Evolutionary conservation across 441 rosid species (phyloP), one percentile per base, ranked within the genome.

Genomic region (Erodium chrysanthum): DNA sequence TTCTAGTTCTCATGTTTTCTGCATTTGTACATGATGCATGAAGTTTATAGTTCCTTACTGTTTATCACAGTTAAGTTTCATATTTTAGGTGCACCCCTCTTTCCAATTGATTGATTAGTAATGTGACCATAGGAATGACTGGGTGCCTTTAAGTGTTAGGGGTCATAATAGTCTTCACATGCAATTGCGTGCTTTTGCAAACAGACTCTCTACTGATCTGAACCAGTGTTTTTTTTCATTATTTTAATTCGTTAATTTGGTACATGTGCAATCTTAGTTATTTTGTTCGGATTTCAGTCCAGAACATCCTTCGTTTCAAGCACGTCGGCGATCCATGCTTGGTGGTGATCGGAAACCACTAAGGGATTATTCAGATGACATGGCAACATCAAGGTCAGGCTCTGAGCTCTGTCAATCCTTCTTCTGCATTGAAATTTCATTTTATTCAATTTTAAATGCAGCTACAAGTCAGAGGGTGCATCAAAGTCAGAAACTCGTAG

Each of bases 301-400:
- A 37, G 42, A 37, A 9, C 42, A 37, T 37, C 42, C 42, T 37
- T 37, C 42, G 7, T 37, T 87, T 64, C 91, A 86, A 79, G 84
- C 84, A 70, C 98, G 91, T 70, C 90, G 90, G 66, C 84, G 88
- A 72, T 95, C 98, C 73, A 87, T 88, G 86, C 85, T 95, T 71
- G 85, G 98, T 65, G 98, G 98, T 52, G 90, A 92, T 69, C 81
- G 83, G 75, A 88, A 85, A 77, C 73, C 80, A 60, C 81, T 78
- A 64, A 85, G 89, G 84, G 87, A 87, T 78, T 84, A 75, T 73
- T 74, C 82, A 46, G 83, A 85, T 75, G 95, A 86, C 44, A 87
- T 77, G 65, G 76, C 92, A 72, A 68, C 88, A 44, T 83, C 99
- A 77, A 95, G 99, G 99, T 95, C 80, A 6, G 42, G 10, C 42